These are phyloP conservation scores for Brettanomyces naardenensis DNA, from an alignment of 805 yeast species.

Conservation along the genomic window DNA sequence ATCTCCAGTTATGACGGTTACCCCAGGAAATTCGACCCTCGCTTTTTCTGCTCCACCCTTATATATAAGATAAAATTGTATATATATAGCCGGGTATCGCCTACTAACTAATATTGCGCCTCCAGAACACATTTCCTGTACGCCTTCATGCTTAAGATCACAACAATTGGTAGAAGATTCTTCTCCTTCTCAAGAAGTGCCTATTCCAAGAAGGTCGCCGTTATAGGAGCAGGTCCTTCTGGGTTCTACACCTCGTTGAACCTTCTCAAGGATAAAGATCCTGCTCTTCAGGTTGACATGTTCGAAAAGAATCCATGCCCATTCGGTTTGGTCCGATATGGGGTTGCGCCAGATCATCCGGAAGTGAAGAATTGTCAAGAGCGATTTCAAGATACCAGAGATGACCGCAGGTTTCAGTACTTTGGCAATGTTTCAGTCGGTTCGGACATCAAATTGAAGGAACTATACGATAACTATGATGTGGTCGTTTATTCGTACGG, in stretches of 20 bases:
- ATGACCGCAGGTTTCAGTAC: conserved; percentile 38
- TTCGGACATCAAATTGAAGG: conserved; percentile 41
- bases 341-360: conserved; percentile 98
- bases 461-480: conserved; percentile 52
- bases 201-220: conserved; percentile 41
- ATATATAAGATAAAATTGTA: too few relatives aligned
- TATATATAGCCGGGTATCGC: too few relatives aligned
- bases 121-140: too few relatives aligned
- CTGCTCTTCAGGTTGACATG: conserved; percentile 45
- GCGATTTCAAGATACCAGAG: conserved; percentile 47
- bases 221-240: conserved; percentile 95
- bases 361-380: conserved; percentile 86
- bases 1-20: conserved; percentile 9
- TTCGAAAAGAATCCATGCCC: conserved; percentile 87
- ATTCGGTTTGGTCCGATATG: conserved; percentile 83
- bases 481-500: conserved; percentile 81
- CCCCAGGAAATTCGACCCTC: too few relatives aligned
- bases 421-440: conserved; percentile 71
- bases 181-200: background rate
- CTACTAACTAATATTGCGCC: too few relatives aligned
- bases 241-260: conserved; percentile 87
- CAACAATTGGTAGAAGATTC: background rate
- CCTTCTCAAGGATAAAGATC: conserved; percentile 35
- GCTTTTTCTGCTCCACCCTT: too few relatives aligned
- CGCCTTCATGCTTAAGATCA: too few relatives aligned